Evolutionary conservation across 2,329 filamentous ascomycete species (phyloP).

Genomic region (Thielaviopsis ethacetica): DNA sequence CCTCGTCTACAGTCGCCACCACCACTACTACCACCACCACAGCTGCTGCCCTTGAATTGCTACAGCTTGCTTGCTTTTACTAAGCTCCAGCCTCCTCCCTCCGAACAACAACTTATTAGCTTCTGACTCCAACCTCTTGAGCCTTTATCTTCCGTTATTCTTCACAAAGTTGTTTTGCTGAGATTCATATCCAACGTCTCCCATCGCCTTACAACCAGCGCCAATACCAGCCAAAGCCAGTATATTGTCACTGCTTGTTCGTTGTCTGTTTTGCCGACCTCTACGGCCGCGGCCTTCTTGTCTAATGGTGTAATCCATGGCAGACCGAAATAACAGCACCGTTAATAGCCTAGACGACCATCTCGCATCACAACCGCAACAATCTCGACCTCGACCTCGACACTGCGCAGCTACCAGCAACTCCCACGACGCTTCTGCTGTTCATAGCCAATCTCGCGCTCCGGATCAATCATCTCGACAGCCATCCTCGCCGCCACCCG

Average conservation of each 20-base stretch:
- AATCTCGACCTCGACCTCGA: not conserved
- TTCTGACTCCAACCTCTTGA: not conserved
- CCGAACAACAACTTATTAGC: not conserved
- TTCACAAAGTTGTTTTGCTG: not conserved
- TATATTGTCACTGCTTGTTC: not conserved
- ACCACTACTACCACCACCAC: not conserved
- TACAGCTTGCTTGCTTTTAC: not conserved
- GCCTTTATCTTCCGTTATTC: not conserved
- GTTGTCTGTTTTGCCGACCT: not conserved
- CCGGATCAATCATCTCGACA: not conserved
- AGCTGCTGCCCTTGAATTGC: not conserved
- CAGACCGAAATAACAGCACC: slow-evolving; percentile 38
- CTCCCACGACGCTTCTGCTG: not conserved
- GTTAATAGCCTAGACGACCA: slow-evolving; percentile 11
- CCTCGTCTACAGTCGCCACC: not conserved
- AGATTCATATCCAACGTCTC: not conserved
- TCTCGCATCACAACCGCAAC: slow-evolving; percentile 4
- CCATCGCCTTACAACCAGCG: not conserved
- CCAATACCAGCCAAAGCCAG: not conserved
- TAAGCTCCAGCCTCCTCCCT: not conserved
- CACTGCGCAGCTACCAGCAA: not conserved
- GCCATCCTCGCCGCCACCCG: not conserved
- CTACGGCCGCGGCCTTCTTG: slow-evolving; percentile 21
- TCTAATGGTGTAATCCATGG: slow-evolving; percentile 53
- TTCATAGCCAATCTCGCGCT: not conserved